Evolutionary conservation across 257 asterid species (phyloP).

Genomic region (Nicotiana attenuata): DNA sequence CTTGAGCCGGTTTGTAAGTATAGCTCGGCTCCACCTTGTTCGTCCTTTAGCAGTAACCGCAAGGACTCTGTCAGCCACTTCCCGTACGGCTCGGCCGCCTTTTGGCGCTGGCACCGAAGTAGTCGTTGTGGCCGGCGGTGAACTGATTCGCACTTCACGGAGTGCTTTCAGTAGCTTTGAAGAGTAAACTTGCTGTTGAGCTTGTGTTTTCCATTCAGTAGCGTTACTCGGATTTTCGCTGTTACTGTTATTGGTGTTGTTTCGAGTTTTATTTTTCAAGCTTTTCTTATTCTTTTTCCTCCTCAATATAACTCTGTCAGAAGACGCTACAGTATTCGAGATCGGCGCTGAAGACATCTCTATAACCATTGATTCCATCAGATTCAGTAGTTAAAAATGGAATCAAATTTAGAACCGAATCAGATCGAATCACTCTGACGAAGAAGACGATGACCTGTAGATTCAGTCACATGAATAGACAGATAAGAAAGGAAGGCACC

Average conservation of each 20-base stretch:
- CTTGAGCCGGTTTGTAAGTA: conserved; percentile 62
- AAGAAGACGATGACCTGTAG: conserved; percentile 1
- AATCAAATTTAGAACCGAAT: neutral
- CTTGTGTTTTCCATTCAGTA: conserved; percentile 58
- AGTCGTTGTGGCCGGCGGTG: conserved; percentile 7
- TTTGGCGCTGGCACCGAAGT: conserved; percentile 33
- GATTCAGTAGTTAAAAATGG: neutral
- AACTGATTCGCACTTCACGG: conserved; percentile 46
- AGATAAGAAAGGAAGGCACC: neutral
- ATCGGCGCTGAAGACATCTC: conserved; percentile 7
- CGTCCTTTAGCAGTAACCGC: conserved; percentile 87
- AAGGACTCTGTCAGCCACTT: conserved; percentile 67
- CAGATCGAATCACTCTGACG: neutral
- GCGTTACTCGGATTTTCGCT: neutral
- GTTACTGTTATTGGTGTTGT: neutral
- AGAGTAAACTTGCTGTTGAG: conserved; percentile 76
- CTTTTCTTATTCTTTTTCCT: conserved; percentile 11
- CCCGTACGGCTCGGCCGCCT: conserved; percentile 47
- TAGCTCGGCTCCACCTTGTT: conserved; percentile 91
- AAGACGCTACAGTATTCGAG: conserved; percentile 2
- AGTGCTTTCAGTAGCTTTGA: conserved; percentile 82
- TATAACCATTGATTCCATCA: conserved; percentile 9
- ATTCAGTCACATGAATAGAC: conserved; percentile 9
- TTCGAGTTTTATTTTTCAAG: neutral
- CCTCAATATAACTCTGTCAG: conserved; percentile 9